These are phyloP conservation scores for Huntiella abstrusa DNA, from an alignment of 2,329 filamentous ascomycete genomes.

Conservation along the genomic window DNA sequence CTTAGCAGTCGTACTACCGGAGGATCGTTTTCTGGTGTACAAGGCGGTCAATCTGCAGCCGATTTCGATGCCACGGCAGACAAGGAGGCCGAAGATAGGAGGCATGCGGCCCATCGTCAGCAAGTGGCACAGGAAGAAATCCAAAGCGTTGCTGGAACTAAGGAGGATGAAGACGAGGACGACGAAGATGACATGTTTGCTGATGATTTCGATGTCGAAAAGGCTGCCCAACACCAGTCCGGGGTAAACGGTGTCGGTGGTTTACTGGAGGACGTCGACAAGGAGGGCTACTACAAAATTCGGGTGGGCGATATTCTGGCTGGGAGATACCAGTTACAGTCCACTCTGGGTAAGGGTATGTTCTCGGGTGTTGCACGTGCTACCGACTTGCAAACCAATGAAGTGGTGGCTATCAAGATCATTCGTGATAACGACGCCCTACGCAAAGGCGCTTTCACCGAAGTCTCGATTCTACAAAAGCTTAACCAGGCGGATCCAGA, in stretches of 20 bases:
- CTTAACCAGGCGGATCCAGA: constrained; percentile 72
- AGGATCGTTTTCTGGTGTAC: constrained; percentile 13
- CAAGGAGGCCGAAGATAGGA: constrained; percentile 65
- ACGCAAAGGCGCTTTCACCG: constrained; percentile 77
- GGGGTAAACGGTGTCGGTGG: constrained; percentile 36
- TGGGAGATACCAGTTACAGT: constrained; percentile 72
- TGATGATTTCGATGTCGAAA: constrained; percentile 52
- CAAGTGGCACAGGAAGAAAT: constrained; percentile 12
- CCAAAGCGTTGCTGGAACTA: constrained; percentile 17
- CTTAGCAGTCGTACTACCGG: constrained; percentile 15
- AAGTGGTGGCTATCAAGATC: constrained; percentile 87
- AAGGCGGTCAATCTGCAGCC: constrained; percentile 65
- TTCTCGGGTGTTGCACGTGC: constrained; percentile 93
- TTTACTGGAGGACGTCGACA: constrained; percentile 82
- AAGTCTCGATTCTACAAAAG: constrained; percentile 82
- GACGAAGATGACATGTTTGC: constrained; percentile 83
- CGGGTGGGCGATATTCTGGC: constrained; percentile 82
- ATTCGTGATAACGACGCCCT: constrained; percentile 92
- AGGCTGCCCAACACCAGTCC: constrained; percentile 30
- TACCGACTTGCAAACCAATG: constrained; percentile 53
- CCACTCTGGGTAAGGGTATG: constrained; percentile 80
- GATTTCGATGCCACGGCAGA: constrained; percentile 82
- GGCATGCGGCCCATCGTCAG: constrained; percentile 36
- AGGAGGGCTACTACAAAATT: constrained; percentile 91
- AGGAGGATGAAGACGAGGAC: constrained; percentile 41